phyloP scores from a whole-genome alignment of 805 yeast species.

The Wickerhamomyces chaumierensis region DNA sequence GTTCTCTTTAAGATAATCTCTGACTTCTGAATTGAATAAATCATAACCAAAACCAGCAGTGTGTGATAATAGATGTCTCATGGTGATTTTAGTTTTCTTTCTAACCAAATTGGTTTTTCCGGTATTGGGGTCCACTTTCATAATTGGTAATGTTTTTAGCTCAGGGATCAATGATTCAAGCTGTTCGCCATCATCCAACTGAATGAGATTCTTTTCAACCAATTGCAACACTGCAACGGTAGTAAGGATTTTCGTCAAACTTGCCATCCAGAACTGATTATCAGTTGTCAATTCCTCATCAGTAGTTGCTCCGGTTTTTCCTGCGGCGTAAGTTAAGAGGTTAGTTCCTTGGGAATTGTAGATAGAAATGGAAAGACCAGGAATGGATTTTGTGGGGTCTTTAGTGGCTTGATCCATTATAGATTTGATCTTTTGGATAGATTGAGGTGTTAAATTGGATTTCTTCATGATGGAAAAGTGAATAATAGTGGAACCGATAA shows the following conservation, averaged over 20 bases:
- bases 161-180: constrained; percentile 18
- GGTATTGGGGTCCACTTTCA: constrained; percentile 1
- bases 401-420: not conserved
- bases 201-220: constrained; percentile 18
- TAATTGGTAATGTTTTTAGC: constrained; percentile 9
- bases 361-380: not conserved
- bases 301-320: not conserved
- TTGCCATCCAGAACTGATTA: constrained; percentile 11
- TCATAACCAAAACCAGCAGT: constrained; percentile 23
- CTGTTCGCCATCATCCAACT: constrained; percentile 16
- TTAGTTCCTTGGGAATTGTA: not conserved
- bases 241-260: constrained; percentile 16
- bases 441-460: not conserved
- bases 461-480: no score
- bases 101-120: constrained; percentile 10
- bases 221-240: constrained; percentile 18
- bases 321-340: not conserved
- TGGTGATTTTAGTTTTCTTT: constrained; percentile 17
- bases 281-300: constrained; percentile 2
- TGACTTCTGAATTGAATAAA: constrained; percentile 11
- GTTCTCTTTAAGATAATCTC: not conserved
- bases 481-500: no score
- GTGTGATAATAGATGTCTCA: constrained; percentile 21
- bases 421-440: not conserved
- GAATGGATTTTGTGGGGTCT: not conserved